Evolutionary conservation across 1,284 basidiomycete species (phyloP).

Genomic region (Naganishia albida): DNA sequence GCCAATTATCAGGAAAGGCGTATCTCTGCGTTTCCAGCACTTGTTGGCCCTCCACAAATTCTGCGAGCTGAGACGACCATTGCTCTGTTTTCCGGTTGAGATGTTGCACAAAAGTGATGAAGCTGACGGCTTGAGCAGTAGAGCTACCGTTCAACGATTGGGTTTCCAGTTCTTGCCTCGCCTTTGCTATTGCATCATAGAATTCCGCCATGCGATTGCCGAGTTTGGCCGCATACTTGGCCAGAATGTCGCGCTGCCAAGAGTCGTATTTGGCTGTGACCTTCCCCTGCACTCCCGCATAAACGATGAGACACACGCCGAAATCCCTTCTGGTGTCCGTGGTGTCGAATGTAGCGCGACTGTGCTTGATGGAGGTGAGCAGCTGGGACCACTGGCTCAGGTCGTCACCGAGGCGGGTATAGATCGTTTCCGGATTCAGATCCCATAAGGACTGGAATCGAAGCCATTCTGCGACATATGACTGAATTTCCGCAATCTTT

Average conservation of each 20-base stretch:
- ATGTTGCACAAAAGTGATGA: constrained; percentile 99
- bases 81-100: constrained; percentile 92
- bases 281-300: constrained; percentile 94
- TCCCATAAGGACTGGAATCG: constrained; percentile 99
- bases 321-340: constrained; percentile 89
- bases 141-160: constrained; percentile 68
- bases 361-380: constrained; percentile 92
- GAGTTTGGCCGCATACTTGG: constrained; percentile 86
- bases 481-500: constrained; percentile 81
- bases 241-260: constrained; percentile 94
- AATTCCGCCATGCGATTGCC: constrained; percentile 95
- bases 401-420: constrained; percentile 88
- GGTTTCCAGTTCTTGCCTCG: constrained; percentile 90
- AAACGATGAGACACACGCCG: constrained; percentile 91
- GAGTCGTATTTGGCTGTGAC: constrained; percentile 98
- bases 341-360: constrained; percentile 93
- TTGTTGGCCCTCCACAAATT: constrained; percentile 92
- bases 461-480: constrained; percentile 95
- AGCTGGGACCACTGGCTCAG: constrained; percentile 92
- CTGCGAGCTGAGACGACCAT: constrained; percentile 96
- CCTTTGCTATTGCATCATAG: constrained; percentile 87
- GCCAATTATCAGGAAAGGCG: constrained; percentile 95
- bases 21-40: constrained; percentile 94
- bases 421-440: constrained; percentile 93
- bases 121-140: constrained; percentile 95